Percentiles rank a stretch among this genome's conserved stretches.
These are phyloP conservation scores for Salvia hispanica DNA, from an alignment of 257 asterid species.

Conservation along the genomic window DNA sequence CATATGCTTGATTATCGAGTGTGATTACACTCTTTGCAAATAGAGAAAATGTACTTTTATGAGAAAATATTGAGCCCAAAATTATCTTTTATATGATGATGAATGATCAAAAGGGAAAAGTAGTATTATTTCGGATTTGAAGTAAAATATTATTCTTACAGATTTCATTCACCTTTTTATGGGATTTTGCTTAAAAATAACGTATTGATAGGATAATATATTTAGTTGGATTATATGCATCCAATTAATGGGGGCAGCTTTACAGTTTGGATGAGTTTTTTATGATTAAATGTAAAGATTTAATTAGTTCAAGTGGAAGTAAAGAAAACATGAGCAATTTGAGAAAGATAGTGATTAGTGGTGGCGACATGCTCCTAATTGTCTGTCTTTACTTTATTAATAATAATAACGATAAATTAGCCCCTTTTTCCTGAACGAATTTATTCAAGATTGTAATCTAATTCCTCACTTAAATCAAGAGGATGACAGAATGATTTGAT, in stretches of 20 bases:
- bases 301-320: constrained; percentile 17
- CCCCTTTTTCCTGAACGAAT: background rate
- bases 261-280: background rate
- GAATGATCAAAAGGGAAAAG: background rate
- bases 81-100: background rate
- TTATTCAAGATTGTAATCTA: background rate
- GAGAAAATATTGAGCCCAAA: background rate
- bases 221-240: background rate
- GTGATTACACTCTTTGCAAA: too few species aligned
- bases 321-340: constrained; percentile 20
- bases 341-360: constrained; percentile 8
- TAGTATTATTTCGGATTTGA: background rate
- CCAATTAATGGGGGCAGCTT: constrained; percentile 8
- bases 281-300: constrained; percentile 19
- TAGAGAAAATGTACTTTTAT: too few species aligned
- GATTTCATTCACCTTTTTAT: background rate
- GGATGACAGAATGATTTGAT: background rate
- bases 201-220: background rate
- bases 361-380: background rate
- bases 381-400: background rate
- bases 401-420: background rate
- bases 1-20: too few species aligned
- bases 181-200: background rate
- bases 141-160: background rate
- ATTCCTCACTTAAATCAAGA: background rate